These are phyloP conservation scores for Phytophthora nicotianae DNA, from an alignment of 352 stramenopile species.

Conservation along the genomic window DNA sequence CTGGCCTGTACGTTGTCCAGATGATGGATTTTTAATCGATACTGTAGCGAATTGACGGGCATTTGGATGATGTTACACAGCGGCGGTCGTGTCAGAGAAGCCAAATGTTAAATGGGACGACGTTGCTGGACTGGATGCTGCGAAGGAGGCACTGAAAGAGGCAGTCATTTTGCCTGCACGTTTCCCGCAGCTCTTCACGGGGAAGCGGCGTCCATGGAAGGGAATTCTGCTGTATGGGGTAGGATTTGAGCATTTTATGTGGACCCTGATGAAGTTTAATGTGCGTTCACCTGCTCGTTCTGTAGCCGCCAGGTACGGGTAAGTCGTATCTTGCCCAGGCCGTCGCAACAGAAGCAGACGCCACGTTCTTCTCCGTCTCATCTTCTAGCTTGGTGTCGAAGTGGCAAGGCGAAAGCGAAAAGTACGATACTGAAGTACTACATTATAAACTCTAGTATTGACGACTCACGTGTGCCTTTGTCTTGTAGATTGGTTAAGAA, in stretches of 20 bases:
- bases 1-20: slow-evolving; percentile 78
- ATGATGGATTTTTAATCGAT: neutral
- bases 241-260: slow-evolving; percentile 33
- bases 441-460: neutral
- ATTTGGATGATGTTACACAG: slow-evolving; percentile 37
- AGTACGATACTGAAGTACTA: slow-evolving; percentile 41
- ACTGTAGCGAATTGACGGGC: slow-evolving; percentile 1
- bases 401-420: slow-evolving; percentile 97
- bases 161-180: slow-evolving; percentile 96
- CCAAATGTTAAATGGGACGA: slow-evolving; percentile 98
- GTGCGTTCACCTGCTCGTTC: slow-evolving; percentile 10
- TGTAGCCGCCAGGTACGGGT: slow-evolving; percentile 86
- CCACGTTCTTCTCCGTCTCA: slow-evolving; percentile 98
- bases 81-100: slow-evolving; percentile 87
- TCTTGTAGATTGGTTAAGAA: slow-evolving; percentile 94
- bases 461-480: slow-evolving; percentile 4
- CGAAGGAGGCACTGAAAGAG: slow-evolving; percentile 99
- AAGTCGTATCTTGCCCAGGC: slow-evolving; percentile 98
- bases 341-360: slow-evolving; percentile 98
- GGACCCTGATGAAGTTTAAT: neutral
- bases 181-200: slow-evolving; percentile 98
- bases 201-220: slow-evolving; percentile 92
- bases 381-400: slow-evolving; percentile 98
- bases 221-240: slow-evolving; percentile 98
- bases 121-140: slow-evolving; percentile 96